Conservation (phyloP, 164 flowering plant species). For the Platanus orientalis region DNA sequence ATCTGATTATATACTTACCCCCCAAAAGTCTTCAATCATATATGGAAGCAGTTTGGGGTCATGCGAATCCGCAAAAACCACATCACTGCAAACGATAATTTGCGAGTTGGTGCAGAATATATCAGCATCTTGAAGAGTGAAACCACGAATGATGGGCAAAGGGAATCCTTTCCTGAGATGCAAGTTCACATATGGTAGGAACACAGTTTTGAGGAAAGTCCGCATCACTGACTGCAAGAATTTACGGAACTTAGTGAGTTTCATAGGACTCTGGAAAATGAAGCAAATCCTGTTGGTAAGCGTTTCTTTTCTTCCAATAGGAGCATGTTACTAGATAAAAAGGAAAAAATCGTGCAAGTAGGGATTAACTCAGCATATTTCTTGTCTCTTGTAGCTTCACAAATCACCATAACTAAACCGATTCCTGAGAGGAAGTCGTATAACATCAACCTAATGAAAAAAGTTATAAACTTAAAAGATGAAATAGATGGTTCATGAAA, state of each 20-base stretch:
- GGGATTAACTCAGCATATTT: not conserved
- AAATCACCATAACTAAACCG: too few relatives aligned
- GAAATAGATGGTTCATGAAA: too few relatives aligned
- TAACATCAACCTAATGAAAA: too few relatives aligned
- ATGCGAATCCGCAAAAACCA: constrained; percentile 23
- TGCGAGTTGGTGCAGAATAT: constrained; percentile 33
- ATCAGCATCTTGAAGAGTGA: constrained; percentile 59
- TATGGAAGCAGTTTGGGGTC: not conserved
- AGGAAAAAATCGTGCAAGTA: not conserved
- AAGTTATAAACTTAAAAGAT: too few relatives aligned
- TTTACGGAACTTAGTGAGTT: not conserved
- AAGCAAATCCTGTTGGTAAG: too few relatives aligned
- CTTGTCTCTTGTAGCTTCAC: too few relatives aligned
- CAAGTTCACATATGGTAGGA: constrained; percentile 63
- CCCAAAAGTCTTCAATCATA: too few relatives aligned
- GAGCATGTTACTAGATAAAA: not conserved
- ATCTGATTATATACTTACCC: too few relatives aligned
- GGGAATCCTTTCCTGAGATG: constrained; percentile 67
- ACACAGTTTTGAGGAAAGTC: constrained; percentile 58
- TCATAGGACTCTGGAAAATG: not conserved
- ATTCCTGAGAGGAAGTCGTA: too few relatives aligned
- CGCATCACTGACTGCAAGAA: constrained; percentile 65
- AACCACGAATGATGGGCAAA: constrained; percentile 69
- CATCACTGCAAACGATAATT: constrained; percentile 60
- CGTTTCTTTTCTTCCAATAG: too few relatives aligned